Evolutionary conservation across 1,139 yeast species (phyloP), one percentile per base, ranked within the genome.

Genomic region (Suhomyces panamericanus): DNA sequence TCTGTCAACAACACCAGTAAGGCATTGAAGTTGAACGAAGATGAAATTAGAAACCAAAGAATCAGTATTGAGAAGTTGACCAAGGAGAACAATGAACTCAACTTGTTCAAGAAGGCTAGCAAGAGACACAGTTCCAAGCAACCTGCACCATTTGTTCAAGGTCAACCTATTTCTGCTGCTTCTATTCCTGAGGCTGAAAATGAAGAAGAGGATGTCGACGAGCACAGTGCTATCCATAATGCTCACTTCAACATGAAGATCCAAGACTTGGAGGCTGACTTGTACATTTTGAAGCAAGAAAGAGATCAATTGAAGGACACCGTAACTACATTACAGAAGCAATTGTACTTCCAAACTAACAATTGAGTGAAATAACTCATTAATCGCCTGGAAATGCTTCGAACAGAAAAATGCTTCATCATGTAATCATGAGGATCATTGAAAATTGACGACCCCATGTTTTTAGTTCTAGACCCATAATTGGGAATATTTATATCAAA

Each of bases 191-290:
- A 49, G 24, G 51, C 38, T 10, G 59, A 56, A 13, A 64, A 57
- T 31, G 66, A 52, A 20, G 64, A 57, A 27, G 58, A 51, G 20
- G 64, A 59, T 8, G 57, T 54, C 13, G 75, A 67, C 24, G 78
- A 77, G 31, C 79, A 76, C n/a, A 72, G 67, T 40, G 78, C 72
- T 43, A 73, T 81, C 46, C 70, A 73, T 39, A 79, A 76, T 52
- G 88, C 88, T 33, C 91, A 86, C 54, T 85, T 78, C 58, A 86
- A 84, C 53, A 74, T 88, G 71, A 87, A 85, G 63, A 76, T 89
- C 37, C 83, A 87, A 57, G 96, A 89, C 57, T 70, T 89, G 57
- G 87, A 88, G 56, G 96, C 96, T 2, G 96, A 88, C 60, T 71
- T 89, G 56, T 86, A 78, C 55, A 85, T 89, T 50, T 75, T 85